Conservation (phyloP, 768 basidiomycete species). For the Mycena rebaudengoi region DNA sequence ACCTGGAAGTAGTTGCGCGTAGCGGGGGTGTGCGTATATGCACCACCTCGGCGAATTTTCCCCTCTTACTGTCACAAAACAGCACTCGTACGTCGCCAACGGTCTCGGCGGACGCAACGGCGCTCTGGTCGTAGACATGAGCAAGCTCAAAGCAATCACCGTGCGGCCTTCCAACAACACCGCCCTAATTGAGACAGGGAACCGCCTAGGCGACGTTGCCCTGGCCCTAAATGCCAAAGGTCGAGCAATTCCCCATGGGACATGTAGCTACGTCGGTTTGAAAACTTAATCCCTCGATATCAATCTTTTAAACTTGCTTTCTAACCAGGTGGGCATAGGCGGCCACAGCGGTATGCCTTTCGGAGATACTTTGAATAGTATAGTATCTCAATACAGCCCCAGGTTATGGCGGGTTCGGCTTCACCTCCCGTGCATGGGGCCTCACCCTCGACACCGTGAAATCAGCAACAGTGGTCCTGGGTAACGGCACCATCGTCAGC, state of each 20-base stretch:
- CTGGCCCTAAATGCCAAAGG: conserved; percentile 45
- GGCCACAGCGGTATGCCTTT: conserved; percentile 51
- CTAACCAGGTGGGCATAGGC: conserved; percentile 48
- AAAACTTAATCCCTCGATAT: background rate
- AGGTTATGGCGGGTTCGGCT: conserved; percentile 58
- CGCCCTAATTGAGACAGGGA: conserved; percentile 53
- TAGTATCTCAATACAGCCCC: background rate
- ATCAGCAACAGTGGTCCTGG: conserved; percentile 51
- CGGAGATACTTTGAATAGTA: background rate
- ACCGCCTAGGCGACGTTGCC: conserved; percentile 58
- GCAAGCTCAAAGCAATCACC: conserved; percentile 47
- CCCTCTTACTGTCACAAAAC: background rate
- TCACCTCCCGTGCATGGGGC: conserved; percentile 59
- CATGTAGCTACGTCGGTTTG: conserved; percentile 54
- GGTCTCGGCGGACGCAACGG: conserved; percentile 56
- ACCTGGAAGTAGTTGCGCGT: conserved; percentile 50
- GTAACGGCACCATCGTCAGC: conserved; percentile 50
- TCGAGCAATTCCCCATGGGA: conserved; percentile 60
- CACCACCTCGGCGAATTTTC: background rate
- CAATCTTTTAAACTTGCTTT: background rate
- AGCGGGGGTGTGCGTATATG: conserved; percentile 51
- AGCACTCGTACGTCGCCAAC: conserved; percentile 62
- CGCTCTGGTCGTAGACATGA: conserved; percentile 55
- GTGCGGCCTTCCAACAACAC: conserved; percentile 44
- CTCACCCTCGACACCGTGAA: conserved; percentile 56